Conservation (phyloP, 2,329 filamentous ascomycete genomes). For the Cladophialophora psammophila region DNA sequence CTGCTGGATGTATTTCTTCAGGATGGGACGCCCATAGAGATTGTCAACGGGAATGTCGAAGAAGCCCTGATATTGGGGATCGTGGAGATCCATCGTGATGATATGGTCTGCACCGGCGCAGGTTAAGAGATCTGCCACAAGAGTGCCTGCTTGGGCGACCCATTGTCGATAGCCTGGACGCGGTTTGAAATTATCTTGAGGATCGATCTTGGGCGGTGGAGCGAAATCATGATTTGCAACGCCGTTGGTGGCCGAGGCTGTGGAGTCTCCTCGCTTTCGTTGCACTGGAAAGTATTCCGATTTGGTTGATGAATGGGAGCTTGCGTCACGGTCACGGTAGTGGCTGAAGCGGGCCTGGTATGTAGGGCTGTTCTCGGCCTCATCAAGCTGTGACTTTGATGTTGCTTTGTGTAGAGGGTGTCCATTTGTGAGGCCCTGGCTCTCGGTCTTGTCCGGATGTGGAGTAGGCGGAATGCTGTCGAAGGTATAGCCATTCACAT, state of each 20-base stretch:
- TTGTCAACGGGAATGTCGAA: slow-evolving; percentile 99
- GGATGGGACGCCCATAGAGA: slow-evolving; percentile 71
- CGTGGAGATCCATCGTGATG: slow-evolving; percentile 97
- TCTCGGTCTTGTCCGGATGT: slow-evolving; percentile 72
- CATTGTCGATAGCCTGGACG: slow-evolving; percentile 97
- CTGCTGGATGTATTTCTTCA: slow-evolving; percentile 74
- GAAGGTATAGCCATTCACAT: slow-evolving; percentile 74
- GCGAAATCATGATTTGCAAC: slow-evolving; percentile 68
- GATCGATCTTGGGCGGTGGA: slow-evolving; percentile 21
- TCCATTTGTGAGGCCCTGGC: slow-evolving; percentile 70
- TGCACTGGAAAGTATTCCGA: slow-evolving; percentile 47
- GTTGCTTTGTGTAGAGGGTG: slow-evolving; percentile 76
- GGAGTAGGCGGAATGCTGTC: slow-evolving; percentile 92
- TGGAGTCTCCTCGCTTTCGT: slow-evolving; percentile 35
- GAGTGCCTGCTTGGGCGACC: slow-evolving; percentile 95
- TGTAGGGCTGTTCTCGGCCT: slow-evolving; percentile 56
- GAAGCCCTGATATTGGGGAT: slow-evolving; percentile 97
- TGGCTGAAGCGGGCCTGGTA: slow-evolving; percentile 51
- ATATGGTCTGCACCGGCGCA: slow-evolving; percentile 96
- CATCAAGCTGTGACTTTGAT: slow-evolving; percentile 70
- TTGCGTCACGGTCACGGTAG: slow-evolving; percentile 49
- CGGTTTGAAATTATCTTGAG: slow-evolving; percentile 71
- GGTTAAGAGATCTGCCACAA: slow-evolving; percentile 91
- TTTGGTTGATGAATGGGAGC: slow-evolving; percentile 42
- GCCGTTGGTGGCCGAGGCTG: slow-evolving; percentile 47